Conservation (phyloP, 805 yeast species). For the Zygosaccharomyces gambellarensis region DNA sequence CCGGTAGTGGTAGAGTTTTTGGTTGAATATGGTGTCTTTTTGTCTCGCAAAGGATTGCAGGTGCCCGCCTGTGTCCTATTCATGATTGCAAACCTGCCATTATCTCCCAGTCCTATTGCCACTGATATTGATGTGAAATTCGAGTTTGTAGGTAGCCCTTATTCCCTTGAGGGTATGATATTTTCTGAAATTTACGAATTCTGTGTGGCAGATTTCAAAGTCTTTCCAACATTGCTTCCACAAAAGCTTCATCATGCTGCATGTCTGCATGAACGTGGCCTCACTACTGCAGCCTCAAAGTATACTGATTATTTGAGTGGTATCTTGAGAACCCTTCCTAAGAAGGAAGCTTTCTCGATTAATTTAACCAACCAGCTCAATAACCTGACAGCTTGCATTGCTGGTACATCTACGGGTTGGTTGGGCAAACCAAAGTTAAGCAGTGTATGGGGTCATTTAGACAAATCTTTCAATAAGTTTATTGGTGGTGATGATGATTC, state of each 20-base stretch:
- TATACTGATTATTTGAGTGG: conserved; percentile 52
- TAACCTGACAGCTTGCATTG: conserved; percentile 42
- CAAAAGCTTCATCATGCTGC: conserved; percentile 65
- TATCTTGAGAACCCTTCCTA: conserved; percentile 38
- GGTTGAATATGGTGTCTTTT: conserved; percentile 47
- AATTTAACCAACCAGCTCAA: conserved; percentile 34
- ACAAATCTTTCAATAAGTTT: conserved; percentile 69
- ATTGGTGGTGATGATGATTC: conserved; percentile 80
- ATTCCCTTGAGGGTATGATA: conserved; percentile 42
- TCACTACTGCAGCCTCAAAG: conserved; percentile 52
- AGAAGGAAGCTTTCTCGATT: conserved; percentile 34
- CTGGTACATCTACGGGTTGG: conserved; percentile 63
- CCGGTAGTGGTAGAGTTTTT: conserved; percentile 39
- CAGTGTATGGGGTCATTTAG: conserved; percentile 83
- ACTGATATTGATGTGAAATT: conserved; percentile 36
- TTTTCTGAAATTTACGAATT: conserved; percentile 72
- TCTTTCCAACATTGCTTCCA: conserved; percentile 50
- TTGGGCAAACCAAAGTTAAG: conserved; percentile 72
- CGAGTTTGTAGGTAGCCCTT: conserved; percentile 37
- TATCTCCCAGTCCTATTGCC: conserved; percentile 32
- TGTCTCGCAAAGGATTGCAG: conserved; percentile 33
- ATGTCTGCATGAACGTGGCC: conserved; percentile 63
- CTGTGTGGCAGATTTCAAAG: conserved; percentile 35
- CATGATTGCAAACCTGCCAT: conserved; percentile 44
- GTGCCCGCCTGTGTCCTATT: conserved; percentile 44